Evolutionary conservation across 2,329 filamentous ascomycete genomes (phyloP), one percentile per base, ranked within the genome.

Genomic region (Fusarium sp.): DNA sequence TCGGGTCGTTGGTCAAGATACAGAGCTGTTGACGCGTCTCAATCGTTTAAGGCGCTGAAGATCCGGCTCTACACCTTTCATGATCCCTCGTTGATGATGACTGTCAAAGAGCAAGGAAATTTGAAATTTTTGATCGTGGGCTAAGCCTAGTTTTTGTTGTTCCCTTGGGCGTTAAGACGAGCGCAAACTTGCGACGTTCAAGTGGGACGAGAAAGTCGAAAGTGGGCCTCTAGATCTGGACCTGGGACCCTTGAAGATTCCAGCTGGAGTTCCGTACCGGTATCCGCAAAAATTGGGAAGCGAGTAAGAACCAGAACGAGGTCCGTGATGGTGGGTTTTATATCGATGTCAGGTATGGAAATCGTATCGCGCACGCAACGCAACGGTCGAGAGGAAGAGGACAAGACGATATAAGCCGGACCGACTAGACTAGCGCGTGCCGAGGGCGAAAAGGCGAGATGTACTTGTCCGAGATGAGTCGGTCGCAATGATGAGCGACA

Each of bases 31-130:
- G 55, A 72, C 62, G 64, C 71, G 71, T 67, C 68, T 74, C 67
- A 75, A 56, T 72, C 67, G 69, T 59, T 71, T 65, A 67, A 76
- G 73, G 72, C 74, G 72, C 63, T 75, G 69, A 73, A 71, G 57
- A 66, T 60, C 62, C 32, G 63, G 62, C 48, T 72, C 70, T 65
- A 65, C 71, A 59, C 71, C 63, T 73, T 73, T 76, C 74, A 76
- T 76, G 70, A 62, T 76, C 66, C 70, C 55, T 74, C 70, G 70
- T 72, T 49, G 62, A 62, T 71, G 69, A 71, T 56, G 48, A 38
- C 34, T 38, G 18, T n/a, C 34, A 38, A 27, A 58, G 52, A 20
- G 46, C 34, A 58, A 44, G 60, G 46, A 45, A 48, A 48, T 38
- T 20, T 43, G 32, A 49, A 59, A 54, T 62, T 61, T 58, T 53